Evolutionary conservation across 73 alveolate genomes (phyloP).

Genomic region (Paraurostyla sp.): DNA sequence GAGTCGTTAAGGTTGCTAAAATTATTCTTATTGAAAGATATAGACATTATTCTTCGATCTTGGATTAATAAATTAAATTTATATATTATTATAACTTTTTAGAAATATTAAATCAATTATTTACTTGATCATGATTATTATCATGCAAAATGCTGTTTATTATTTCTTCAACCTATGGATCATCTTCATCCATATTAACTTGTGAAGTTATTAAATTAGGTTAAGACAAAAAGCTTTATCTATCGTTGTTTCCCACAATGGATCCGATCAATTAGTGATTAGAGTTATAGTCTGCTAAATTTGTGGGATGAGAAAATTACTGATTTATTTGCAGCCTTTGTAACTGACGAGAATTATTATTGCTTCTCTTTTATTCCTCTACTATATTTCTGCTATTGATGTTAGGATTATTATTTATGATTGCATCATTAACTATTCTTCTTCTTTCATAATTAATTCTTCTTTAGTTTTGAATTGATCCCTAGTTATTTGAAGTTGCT

Average conservation of each 20-base stretch:
- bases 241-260: too few species aligned
- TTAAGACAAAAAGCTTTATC: not conserved
- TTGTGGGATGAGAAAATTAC: too few species aligned
- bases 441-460: not conserved
- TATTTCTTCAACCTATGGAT: slow-evolving; percentile 18
- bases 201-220: not conserved
- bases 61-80: too few species aligned
- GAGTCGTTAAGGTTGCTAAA: too few species aligned
- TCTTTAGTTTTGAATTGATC: not conserved
- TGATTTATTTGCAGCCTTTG: too few species aligned
- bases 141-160: slow-evolving; percentile 10
- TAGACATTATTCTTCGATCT: too few species aligned
- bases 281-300: not conserved
- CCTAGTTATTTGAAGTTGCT: not conserved
- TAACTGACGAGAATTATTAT: too few species aligned
- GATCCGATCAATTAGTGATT: not conserved
- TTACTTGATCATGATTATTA: not conserved
- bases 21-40: too few species aligned
- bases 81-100: too few species aligned
- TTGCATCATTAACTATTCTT: not conserved
- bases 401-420: too few species aligned
- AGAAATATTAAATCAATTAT: not conserved
- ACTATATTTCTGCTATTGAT: not conserved
- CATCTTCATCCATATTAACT: not conserved
- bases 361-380: not conserved